Percentiles rank a stretch among this genome's conserved stretches.
These are phyloP conservation scores for Citrus sinensis DNA, from an alignment of 345 rosid species.

Conservation along the genomic window DVS_A1.0 CM039165.1:33472501-33473000, in stretches of 20 bases:
- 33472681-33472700: slow-evolving; percentile 92
- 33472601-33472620: slow-evolving; percentile 5
- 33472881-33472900: slow-evolving; percentile 58
- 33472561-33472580: not conserved
- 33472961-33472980: slow-evolving; percentile 83
- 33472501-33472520: not conserved
- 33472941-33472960: slow-evolving; percentile 60
- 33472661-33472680: slow-evolving; percentile 85
- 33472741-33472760: slow-evolving; percentile 60
- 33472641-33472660: slow-evolving; percentile 98
- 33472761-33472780: slow-evolving; percentile 91
- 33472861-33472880: slow-evolving; percentile 68
- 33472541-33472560: not conserved
- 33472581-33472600: slow-evolving; percentile 23
- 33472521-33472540: not conserved
- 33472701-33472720: slow-evolving; percentile 96
- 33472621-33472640: slow-evolving; percentile 61
- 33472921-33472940: slow-evolving; percentile 37
- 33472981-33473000: slow-evolving; percentile 64
- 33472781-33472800: slow-evolving; percentile 47
- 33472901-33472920: slow-evolving; percentile 59
- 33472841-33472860: slow-evolving; percentile 6
- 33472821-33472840: not conserved
- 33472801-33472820: slow-evolving; percentile 1
- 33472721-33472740: slow-evolving; percentile 84